Percentiles rank a stretch among this genome's conserved stretches.
These are phyloP conservation scores for Heterobasidion parviporum DNA, from an alignment of 1,284 basidiomycete species.

Conservation along the genomic window DNA sequence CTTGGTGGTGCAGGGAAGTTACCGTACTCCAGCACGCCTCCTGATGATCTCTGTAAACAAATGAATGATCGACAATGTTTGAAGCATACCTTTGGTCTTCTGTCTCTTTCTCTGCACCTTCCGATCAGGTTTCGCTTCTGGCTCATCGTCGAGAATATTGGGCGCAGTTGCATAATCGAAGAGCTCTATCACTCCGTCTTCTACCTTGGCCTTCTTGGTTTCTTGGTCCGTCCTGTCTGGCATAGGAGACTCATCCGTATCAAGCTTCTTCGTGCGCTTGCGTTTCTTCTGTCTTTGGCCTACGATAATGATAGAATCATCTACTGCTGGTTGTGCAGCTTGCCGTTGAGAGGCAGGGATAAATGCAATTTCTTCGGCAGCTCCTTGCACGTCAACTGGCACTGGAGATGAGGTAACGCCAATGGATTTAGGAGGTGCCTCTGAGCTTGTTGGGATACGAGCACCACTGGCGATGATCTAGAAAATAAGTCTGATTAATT, in stretches of 20 bases:
- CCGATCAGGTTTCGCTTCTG: constrained; percentile 26
- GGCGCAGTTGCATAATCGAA: constrained; percentile 74
- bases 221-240: constrained; percentile 1
- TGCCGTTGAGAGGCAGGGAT: constrained; percentile 51
- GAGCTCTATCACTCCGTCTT: constrained; percentile 29
- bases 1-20: constrained; percentile 62
- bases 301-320: constrained; percentile 65
- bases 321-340: constrained; percentile 21
- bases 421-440: neutral
- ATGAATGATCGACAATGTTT: no score
- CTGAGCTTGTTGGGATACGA: constrained; percentile 14
- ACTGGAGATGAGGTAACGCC: neutral
- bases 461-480: neutral
- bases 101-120: constrained; percentile 38
- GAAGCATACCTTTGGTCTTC: constrained; percentile 36
- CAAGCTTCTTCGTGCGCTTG: constrained; percentile 34
- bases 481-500: neutral
- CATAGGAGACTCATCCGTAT: constrained; percentile 10
- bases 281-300: constrained; percentile 58
- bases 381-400: neutral
- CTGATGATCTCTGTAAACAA: no score
- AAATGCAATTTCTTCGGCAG: constrained; percentile 54
- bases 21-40: constrained; percentile 34
- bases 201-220: constrained; percentile 16
- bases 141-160: constrained; percentile 70